Base-by-base conservation (phyloP, 2,329 filamentous ascomycete species). In the Aspergillus caelatus region DNA sequence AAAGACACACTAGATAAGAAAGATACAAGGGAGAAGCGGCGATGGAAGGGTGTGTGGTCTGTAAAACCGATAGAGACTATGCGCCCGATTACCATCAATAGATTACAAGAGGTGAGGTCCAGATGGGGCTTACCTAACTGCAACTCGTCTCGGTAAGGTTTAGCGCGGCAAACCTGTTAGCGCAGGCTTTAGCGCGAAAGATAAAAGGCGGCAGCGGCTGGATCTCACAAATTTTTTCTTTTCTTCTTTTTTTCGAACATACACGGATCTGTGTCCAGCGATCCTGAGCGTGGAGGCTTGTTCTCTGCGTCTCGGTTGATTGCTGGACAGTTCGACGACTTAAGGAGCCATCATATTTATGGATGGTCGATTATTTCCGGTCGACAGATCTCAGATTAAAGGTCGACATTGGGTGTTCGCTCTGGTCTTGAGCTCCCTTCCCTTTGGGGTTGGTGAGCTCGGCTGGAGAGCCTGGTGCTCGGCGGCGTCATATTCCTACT, bases 321-420 rank as follows among this genome's bases (percentile, higher is more conserved):
- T 86, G 81, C 86, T 91, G 87, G 85, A 88, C 91, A 94, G 89
- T 88, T 94, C 91, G 91, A 92, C 92, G 88, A 86, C 82, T 79
- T 77, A 92, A 89, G 91, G 91, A 93, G 89, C 89, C 90, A 92
- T 77, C 74, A 80, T 71, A 72, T 58, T 72, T 52, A 71, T 75
- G 74, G 79, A 89, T 93, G 91, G 88, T 93, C 86, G 69, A 64
- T 89, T 91, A 92, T 81, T 28, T 94, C 91, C 90, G 88, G 92
- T 93, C 91, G 92, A 96, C 93, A 95, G 91, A 89, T 95, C 90
- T 92, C 79, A 96, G 90, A 97, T 79, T 75, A 86, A 95, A 74
- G 68, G 72, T 82, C 80, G 81, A 83, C 83, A 79, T 82, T 79
- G 80, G 80, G 78, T 74, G 72, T 74, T 74, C 73, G 76, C 81